phyloP scores from a whole-genome alignment of 495 filamentous ascomycete species.

The Penicillium taxi region DNA sequence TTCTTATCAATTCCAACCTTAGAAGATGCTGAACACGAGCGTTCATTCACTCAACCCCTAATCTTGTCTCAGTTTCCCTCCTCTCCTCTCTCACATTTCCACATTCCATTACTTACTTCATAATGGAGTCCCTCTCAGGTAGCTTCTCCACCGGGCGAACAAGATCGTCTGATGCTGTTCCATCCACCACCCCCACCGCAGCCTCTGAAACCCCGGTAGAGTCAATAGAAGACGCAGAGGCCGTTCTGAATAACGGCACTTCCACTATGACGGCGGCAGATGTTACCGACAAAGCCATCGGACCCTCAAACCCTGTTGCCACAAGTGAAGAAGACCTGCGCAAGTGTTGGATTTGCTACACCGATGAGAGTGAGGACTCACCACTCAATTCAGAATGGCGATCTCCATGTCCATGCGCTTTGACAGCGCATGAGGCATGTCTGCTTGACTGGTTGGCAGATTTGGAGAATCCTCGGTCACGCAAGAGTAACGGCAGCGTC shows the following conservation, averaged over 20 bases:
- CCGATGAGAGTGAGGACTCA: conserved; percentile 70
- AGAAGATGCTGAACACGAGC: conserved; percentile 8
- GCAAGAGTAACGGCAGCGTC: conserved; percentile 36
- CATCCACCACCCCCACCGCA: conserved; percentile 15
- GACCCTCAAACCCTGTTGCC: conserved; percentile 10
- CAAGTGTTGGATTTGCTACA: conserved; percentile 91
- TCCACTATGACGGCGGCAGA: conserved; percentile 12
- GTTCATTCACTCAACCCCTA: conserved; percentile 1
- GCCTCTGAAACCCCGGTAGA: conserved; percentile 12
- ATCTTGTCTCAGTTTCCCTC: background rate
- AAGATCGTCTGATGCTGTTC: conserved; percentile 24
- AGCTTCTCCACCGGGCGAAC: conserved; percentile 25
- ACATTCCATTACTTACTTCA: no score
- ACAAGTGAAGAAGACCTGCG: conserved; percentile 41
- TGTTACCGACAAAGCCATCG: conserved; percentile 12
- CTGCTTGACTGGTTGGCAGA: conserved; percentile 86
- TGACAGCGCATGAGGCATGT: conserved; percentile 86
- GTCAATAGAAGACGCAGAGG: conserved; percentile 30
- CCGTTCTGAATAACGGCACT: conserved; percentile 35
- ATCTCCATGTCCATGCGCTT: conserved; percentile 76
- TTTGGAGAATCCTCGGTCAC: conserved; percentile 54
- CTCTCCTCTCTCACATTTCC: background rate
- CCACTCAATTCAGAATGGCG: conserved; percentile 66
- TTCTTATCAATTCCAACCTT: background rate
- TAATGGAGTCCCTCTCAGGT: conserved; percentile 35